phyloP scores from a whole-genome alignment of 2,329 filamentous ascomycete genomes.

The Fusarium incarnatum region DNA sequence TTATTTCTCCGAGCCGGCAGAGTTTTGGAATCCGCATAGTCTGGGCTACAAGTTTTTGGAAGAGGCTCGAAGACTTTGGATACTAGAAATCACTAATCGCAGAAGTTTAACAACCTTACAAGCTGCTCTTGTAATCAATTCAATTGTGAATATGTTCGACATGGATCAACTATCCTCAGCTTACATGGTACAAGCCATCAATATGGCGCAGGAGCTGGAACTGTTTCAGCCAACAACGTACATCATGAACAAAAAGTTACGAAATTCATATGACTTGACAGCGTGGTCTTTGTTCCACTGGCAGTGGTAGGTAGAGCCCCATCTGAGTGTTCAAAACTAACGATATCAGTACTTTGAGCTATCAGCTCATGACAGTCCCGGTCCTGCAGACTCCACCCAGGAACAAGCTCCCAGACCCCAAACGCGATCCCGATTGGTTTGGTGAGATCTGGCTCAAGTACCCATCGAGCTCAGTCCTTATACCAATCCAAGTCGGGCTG shows the following conservation, averaged over 20 bases:
- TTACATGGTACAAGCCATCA: not conserved
- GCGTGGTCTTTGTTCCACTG: constrained; percentile 26
- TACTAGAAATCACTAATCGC: not conserved
- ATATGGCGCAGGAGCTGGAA: not conserved
- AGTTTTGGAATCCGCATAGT: constrained; percentile 11
- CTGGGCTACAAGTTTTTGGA: constrained; percentile 11
- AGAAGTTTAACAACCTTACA: constrained; percentile 11
- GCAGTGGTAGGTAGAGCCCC: not conserved
- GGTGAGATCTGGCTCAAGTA: constrained; percentile 26
- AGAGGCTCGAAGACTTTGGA: constrained; percentile 13
- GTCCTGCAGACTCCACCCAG: not conserved
- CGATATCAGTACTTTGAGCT: not conserved
- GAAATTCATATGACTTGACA: constrained; percentile 6
- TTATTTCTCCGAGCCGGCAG: not conserved
- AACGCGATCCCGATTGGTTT: not conserved
- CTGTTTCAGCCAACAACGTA: constrained; percentile 15
- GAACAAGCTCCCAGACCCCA: not conserved
- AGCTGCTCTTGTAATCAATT: not conserved
- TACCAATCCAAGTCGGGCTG: not conserved
- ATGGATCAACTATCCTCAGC: constrained; percentile 11
- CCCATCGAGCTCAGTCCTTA: not conserved
- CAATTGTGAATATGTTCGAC: constrained; percentile 14
- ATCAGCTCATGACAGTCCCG: constrained; percentile 1
- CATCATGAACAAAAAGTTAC: constrained; percentile 9
- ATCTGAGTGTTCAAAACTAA: not conserved